A percentile compares a stretch with the other conserved stretches of the same genome.
Evolutionary conservation across 164 flowering plant species (phyloP).

Genomic region (Chimonanthus salicifolius): DNA sequence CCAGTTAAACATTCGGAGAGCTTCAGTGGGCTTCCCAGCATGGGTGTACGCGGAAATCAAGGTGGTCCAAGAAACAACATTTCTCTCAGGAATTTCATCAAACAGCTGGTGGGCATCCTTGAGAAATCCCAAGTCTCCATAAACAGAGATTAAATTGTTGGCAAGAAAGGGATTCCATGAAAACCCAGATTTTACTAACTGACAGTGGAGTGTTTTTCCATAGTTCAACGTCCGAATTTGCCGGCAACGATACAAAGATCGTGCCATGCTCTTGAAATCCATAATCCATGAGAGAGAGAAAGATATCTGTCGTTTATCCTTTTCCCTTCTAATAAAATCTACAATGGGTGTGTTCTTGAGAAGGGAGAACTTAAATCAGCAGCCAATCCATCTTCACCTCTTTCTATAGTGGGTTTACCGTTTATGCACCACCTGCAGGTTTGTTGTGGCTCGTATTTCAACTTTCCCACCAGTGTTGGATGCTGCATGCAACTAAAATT

Average conservation of each 20-base stretch:
- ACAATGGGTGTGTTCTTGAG: too few relatives aligned
- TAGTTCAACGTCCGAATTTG: constrained; percentile 7
- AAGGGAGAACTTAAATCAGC: too few relatives aligned
- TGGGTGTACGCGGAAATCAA: constrained; percentile 18
- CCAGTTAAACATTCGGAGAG: constrained; percentile 10
- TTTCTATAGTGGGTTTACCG: too few relatives aligned
- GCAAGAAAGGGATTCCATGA: constrained; percentile 8
- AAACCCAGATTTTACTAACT: constrained; percentile 18
- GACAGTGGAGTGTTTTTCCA: constrained; percentile 20
- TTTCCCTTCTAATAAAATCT: too few relatives aligned
- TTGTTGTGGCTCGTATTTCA: too few relatives aligned
- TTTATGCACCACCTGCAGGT: too few relatives aligned
- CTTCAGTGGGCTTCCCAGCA: constrained; percentile 15
- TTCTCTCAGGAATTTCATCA: constrained; percentile 22
- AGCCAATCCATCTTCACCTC: too few relatives aligned
- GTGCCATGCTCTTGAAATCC: constrained; percentile 10
- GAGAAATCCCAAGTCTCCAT: constrained; percentile 11
- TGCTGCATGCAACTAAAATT: too few relatives aligned
- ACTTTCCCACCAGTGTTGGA: too few relatives aligned
- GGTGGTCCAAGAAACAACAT: constrained; percentile 31
- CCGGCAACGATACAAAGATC: constrained; percentile 15
- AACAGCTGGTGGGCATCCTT: constrained; percentile 16
- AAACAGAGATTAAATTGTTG: constrained; percentile 23
- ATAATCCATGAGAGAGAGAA: constrained; percentile 1
- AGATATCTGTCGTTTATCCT: not conserved